phyloP scores from a whole-genome alignment of 805 yeast species.

The Candida hungchunana region DNA sequence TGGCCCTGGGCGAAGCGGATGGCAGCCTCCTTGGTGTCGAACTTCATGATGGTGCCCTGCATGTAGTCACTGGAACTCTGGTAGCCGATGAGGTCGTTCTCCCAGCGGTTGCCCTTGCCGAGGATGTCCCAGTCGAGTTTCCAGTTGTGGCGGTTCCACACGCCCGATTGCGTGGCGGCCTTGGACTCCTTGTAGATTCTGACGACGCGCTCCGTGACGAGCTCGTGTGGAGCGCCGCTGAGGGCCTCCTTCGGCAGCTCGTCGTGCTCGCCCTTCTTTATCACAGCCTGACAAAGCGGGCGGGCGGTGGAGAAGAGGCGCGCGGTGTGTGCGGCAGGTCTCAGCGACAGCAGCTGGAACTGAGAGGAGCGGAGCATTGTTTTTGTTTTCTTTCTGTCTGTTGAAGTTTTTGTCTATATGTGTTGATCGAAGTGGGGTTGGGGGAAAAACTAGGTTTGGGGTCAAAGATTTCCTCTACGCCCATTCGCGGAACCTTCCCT shows the following conservation, averaged over 20 bases:
- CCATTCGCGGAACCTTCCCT: no score
- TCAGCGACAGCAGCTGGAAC: no score
- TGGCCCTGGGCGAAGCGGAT: constrained; percentile 74
- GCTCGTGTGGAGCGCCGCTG: constrained; percentile 75
- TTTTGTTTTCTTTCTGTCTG: no score
- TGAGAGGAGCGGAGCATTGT: no score
- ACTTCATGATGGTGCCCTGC: constrained; percentile 73
- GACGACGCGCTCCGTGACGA: constrained; percentile 57
- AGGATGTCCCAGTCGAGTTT: constrained; percentile 80
- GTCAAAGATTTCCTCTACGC: no score
- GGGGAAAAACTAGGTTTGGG: no score
- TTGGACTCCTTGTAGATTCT: constrained; percentile 75
- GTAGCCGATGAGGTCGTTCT: constrained; percentile 83
- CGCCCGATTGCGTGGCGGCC: constrained; percentile 78
- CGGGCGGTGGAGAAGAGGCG: no score
- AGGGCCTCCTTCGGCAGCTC: constrained; percentile 50
- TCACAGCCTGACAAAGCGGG: constrained; percentile 10
- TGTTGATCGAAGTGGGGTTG: no score
- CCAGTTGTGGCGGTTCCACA: constrained; percentile 51
- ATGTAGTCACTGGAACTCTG: constrained; percentile 76
- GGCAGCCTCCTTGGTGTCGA: constrained; percentile 73
- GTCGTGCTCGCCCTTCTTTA: constrained; percentile 23
- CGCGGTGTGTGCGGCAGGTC: no score
- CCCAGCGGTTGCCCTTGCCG: constrained; percentile 80
- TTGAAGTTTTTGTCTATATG: no score